Evolutionary conservation across 129 eudicot genomes (phyloP).

Genomic region (Mikania micrantha): DNA sequence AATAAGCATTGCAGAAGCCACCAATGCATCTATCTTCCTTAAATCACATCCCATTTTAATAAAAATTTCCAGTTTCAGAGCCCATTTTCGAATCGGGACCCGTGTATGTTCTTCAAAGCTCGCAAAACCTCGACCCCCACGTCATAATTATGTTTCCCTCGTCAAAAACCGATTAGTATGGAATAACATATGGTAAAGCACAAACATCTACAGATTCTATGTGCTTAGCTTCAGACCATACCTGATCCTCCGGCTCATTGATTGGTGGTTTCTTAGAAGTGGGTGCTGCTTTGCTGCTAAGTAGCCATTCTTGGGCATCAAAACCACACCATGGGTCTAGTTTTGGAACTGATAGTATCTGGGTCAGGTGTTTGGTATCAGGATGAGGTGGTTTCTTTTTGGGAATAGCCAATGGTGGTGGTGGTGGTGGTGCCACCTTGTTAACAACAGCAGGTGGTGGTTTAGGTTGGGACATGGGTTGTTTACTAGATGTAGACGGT

Average conservation of each 20-base stretch:
- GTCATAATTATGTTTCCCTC: constrained; percentile 7
- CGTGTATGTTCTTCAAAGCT: not conserved
- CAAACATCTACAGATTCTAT: constrained; percentile 63
- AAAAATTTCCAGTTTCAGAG: constrained; percentile 16
- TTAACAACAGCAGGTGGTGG: constrained; percentile 29
- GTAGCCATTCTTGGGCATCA: constrained; percentile 73
- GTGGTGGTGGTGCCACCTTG: constrained; percentile 29
- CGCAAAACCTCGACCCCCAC: constrained; percentile 17
- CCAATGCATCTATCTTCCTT: constrained; percentile 31
- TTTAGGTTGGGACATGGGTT: constrained; percentile 17
- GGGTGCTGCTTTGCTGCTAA: constrained; percentile 23
- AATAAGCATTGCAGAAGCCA: constrained; percentile 35
- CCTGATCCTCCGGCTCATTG: constrained; percentile 34
- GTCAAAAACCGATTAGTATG: constrained; percentile 44
- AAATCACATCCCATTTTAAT: constrained; percentile 10
- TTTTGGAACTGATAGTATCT: constrained; percentile 45
- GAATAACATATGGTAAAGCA: constrained; percentile 79
- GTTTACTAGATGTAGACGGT: constrained; percentile 10
- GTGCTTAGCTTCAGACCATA: constrained; percentile 75
- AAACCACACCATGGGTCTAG: constrained; percentile 37
- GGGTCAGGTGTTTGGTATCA: constrained; percentile 51
- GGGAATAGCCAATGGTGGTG: constrained; percentile 16
- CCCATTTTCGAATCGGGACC: not conserved
- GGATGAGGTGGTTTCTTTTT: constrained; percentile 56
- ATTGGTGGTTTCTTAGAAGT: constrained; percentile 17